Percentiles rank a stretch among this genome's conserved stretches.
phyloP scores from a whole-genome alignment of 345 rosid genomes.

The Eucalyptus caleyi region DNA sequence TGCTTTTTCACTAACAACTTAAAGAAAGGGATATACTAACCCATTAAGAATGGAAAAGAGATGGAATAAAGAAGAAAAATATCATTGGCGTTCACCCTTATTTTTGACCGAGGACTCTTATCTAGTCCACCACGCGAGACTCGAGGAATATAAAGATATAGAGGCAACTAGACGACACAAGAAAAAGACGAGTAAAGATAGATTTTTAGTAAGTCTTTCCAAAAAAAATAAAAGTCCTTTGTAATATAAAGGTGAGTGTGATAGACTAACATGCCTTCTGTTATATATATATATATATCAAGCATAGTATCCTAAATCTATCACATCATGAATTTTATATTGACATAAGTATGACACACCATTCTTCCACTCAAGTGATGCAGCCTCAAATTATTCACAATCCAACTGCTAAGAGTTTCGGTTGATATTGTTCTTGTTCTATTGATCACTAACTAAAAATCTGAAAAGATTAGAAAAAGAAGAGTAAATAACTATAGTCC shows the following conservation, averaged over 20 bases:
- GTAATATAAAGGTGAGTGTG: not conserved
- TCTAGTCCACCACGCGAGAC: not conserved
- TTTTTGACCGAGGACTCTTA: too few relatives aligned
- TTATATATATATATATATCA: not conserved
- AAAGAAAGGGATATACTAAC: not conserved
- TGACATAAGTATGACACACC: too few relatives aligned
- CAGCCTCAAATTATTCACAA: too few relatives aligned
- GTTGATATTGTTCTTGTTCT: too few relatives aligned
- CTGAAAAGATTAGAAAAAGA: too few relatives aligned
- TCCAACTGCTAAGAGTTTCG: too few relatives aligned
- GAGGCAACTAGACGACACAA: not conserved
- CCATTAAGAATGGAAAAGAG: not conserved
- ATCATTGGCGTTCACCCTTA: too few relatives aligned
- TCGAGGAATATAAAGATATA: too few relatives aligned
- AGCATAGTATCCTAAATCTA: not conserved
- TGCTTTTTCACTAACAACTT: not conserved
- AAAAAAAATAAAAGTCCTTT: not conserved
- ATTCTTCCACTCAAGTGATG: too few relatives aligned
- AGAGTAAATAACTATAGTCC: too few relatives aligned
- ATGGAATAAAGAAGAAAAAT: not conserved
- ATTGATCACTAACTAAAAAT: too few relatives aligned
- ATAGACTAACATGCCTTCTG: not conserved
- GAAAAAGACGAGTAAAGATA: not conserved
- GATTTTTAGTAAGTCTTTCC: not conserved
- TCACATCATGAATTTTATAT: too few relatives aligned